A percentile compares a stretch with the other conserved stretches of the same genome.
Conservation (phyloP, 2,329 filamentous ascomycete species). For the Fusarium transvaalense region DNA sequence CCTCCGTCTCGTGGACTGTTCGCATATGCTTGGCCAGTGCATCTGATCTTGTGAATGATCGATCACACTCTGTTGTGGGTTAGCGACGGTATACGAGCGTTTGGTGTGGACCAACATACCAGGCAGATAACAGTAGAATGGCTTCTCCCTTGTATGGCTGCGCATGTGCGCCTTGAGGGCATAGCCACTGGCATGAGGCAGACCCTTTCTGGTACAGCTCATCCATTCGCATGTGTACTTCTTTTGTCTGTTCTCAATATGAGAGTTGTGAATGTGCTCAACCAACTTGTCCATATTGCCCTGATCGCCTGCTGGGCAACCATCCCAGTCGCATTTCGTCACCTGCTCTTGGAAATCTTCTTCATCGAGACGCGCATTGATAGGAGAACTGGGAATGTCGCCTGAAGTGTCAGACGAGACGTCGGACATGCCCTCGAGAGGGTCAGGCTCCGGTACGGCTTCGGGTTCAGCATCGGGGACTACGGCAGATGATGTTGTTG, state of each 20-base stretch:
- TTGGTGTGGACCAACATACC: slow-evolving; percentile 66
- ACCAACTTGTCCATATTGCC: slow-evolving; percentile 86
- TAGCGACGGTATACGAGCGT: not conserved
- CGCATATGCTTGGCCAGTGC: slow-evolving; percentile 98
- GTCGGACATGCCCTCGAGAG: slow-evolving; percentile 72
- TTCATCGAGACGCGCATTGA: slow-evolving; percentile 76
- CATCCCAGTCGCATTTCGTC: slow-evolving; percentile 82
- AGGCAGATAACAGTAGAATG: slow-evolving; percentile 94
- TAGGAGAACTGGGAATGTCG: slow-evolving; percentile 80
- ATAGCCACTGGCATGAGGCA: slow-evolving; percentile 94
- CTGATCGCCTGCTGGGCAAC: slow-evolving; percentile 77
- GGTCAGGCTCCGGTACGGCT: slow-evolving; percentile 62
- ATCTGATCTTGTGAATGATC: slow-evolving; percentile 95
- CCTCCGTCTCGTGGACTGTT: slow-evolving; percentile 97
- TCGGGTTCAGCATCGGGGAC: slow-evolving; percentile 60
- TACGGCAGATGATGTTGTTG: slow-evolving; percentile 60
- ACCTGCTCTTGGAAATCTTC: slow-evolving; percentile 83
- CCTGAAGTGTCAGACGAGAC: slow-evolving; percentile 93
- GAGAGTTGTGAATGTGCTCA: slow-evolving; percentile 88
- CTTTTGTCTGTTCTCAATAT: slow-evolving; percentile 93
- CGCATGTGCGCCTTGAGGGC: slow-evolving; percentile 97
- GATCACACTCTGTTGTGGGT: slow-evolving; percentile 83
- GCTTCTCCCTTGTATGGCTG: slow-evolving; percentile 97
- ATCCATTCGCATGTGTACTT: slow-evolving; percentile 99
- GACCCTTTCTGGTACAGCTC: slow-evolving; percentile 87